Conservation (phyloP, 83 land plant genomes). For the Thuja plicata region DNA sequence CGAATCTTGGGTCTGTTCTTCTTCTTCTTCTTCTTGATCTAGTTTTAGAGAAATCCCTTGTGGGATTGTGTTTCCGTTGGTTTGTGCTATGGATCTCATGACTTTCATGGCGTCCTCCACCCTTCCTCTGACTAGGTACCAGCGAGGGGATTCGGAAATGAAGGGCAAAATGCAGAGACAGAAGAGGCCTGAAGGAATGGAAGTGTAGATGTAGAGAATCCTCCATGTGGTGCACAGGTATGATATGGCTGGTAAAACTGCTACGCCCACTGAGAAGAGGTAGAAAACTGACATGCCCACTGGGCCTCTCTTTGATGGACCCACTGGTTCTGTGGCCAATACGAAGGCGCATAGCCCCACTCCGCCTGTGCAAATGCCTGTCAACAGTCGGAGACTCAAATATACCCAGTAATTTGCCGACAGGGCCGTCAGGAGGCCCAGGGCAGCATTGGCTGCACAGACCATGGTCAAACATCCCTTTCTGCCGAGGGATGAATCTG, state of each 20-base stretch:
- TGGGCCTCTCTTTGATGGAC: conserved; percentile 72
- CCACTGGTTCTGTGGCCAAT: conserved; percentile 87
- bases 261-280: conserved; percentile 73
- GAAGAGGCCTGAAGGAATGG: conserved; percentile 64
- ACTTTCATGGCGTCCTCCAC: conserved; percentile 43
- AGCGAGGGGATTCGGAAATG: conserved; percentile 71
- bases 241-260: conserved; percentile 47
- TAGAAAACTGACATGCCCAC: conserved; percentile 95
- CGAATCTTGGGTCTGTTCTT: background rate
- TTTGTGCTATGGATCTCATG: conserved; percentile 44
- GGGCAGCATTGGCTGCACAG: conserved; percentile 45
- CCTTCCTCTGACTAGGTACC: conserved; percentile 65
- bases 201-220: conserved; percentile 51
- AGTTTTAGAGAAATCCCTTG: conserved; percentile 24
- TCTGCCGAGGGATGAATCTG: conserved; percentile 77
- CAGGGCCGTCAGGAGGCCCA: conserved; percentile 61
- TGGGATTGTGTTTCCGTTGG: conserved; percentile 47
- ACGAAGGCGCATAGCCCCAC: conserved; percentile 80
- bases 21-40: conserved; percentile 16
- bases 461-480: conserved; percentile 64
- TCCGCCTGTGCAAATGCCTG: conserved; percentile 76
- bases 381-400: conserved; percentile 48
- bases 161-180: conserved; percentile 55
- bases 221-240: conserved; percentile 60
- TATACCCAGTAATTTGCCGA: conserved; percentile 70